Base-by-base conservation (phyloP, 2,329 filamentous ascomycete species). In the Neonectria neomacrospora region DNA sequence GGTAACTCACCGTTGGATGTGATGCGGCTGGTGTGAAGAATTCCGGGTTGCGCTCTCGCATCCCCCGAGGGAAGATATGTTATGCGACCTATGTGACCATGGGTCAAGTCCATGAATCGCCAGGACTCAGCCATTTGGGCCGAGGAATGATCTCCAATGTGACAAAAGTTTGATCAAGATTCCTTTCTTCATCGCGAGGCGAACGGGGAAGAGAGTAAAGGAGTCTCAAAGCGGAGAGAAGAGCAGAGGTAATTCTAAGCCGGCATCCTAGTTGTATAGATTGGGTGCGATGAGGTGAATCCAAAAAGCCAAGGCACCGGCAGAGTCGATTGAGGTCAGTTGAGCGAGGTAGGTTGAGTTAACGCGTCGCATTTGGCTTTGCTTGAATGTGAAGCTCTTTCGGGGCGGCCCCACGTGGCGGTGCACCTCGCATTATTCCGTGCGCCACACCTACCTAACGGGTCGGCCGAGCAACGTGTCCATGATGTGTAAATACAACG, bases 51-150 rank as follows among this genome's bases (percentile, higher is more conserved):
- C 30, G 67, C 54, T 26, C 64, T 67, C 14, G 69, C 61, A 58
- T 69, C 56, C 14, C 73, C 61, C 22, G 66, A 28, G 28, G 76
- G 68, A 23, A 74, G 59, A 67, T 79, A 80, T 58, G 71, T 73
- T 53, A 79, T 58, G 51, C 67, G 64, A 32, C 78, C 78, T 58
- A 76, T 69, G 54, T 77, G 71, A 57, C 78, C 78, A 54, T 76
- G 69, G 37, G 71, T 64, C 14, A 77, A 74, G 71, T 77, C 76
- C 34, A 70, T 66, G 41, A 77, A 66, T 53, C 71, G 71, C 64
- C 72, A 71, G 34, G 67, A 65, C 56, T 80, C 77, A 79, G 76
- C 77, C 78, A 80, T 80, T 75, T 73, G 73, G 74, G 57, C 71
- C 70, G 53, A 73, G 72, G 67, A 70, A 66, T 61, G 68, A 74